Evolutionary conservation across 768 basidiomycete genomes (phyloP).

Genomic region (Russula sp.): DNA sequence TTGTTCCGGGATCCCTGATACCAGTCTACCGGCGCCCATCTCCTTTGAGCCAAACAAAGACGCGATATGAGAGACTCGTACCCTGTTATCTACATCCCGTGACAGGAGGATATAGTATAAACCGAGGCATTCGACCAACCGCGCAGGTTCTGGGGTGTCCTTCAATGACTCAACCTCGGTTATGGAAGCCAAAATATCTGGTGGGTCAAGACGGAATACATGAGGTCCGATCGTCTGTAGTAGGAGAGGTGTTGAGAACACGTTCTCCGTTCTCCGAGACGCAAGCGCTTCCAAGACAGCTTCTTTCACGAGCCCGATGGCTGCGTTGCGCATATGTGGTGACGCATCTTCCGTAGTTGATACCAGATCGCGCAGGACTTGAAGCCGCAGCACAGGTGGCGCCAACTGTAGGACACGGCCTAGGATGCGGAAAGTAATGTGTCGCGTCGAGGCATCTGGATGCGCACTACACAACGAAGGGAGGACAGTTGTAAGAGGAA

Average conservation of each 20-base stretch:
- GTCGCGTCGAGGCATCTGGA: constrained; percentile 50
- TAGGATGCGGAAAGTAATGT: constrained; percentile 56
- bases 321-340: constrained; percentile 64
- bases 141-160: constrained; percentile 49
- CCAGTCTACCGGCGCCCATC: constrained; percentile 28
- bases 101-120: constrained; percentile 61
- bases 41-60: not conserved
- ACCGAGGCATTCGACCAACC: constrained; percentile 60
- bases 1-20: constrained; percentile 24
- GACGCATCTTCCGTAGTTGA: constrained; percentile 40
- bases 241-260: constrained; percentile 52
- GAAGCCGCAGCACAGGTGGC: constrained; percentile 45
- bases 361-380: constrained; percentile 48
- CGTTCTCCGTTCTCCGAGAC: constrained; percentile 29
- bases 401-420: constrained; percentile 46
- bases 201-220: constrained; percentile 52
- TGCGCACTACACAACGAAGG: constrained; percentile 56
- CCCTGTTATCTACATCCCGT: constrained; percentile 54
- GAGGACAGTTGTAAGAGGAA: constrained; percentile 45
- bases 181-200: constrained; percentile 40
- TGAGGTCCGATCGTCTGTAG: constrained; percentile 54
- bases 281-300: constrained; percentile 49
- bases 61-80: constrained; percentile 27
- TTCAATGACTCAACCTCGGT: constrained; percentile 36
- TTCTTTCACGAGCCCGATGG: constrained; percentile 65